These are phyloP conservation scores for Penicillium ucsense DNA, from an alignment of 495 filamentous ascomycete genomes.

Conservation along the genomic window DNA sequence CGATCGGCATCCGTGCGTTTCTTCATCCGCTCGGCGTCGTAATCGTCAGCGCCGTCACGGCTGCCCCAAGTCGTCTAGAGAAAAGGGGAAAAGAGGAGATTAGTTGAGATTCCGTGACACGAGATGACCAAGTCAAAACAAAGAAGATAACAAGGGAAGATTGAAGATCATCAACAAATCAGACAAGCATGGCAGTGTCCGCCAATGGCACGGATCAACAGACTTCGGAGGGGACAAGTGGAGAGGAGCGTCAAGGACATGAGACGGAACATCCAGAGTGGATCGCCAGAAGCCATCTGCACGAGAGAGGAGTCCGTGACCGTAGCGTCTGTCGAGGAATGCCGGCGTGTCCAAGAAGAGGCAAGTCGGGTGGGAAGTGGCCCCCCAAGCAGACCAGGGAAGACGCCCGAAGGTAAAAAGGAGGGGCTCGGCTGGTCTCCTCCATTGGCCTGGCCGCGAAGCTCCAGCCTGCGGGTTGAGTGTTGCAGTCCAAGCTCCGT, in stretches of 20 bases:
- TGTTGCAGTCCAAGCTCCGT: too few species aligned
- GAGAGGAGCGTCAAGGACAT: too few species aligned
- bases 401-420: not conserved
- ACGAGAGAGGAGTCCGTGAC: conserved; percentile 17
- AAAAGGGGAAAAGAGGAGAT: not conserved
- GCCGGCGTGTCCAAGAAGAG: conserved; percentile 10
- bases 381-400: too few species aligned
- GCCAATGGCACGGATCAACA: too few species aligned
- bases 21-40: conserved; percentile 48
- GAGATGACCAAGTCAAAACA: not conserved
- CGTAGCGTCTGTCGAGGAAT: conserved; percentile 17
- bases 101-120: conserved; percentile 3
- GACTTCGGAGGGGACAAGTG: too few species aligned
- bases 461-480: too few species aligned
- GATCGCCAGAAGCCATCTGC: conserved; percentile 11
- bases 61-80: conserved; percentile 49
- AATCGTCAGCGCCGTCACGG: conserved; percentile 48
- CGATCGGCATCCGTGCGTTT: conserved; percentile 35
- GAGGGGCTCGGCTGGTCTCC: conserved; percentile 6
- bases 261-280: conserved; percentile 1
- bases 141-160: not conserved
- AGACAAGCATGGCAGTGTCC: conserved; percentile 6
- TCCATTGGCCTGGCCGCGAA: too few species aligned
- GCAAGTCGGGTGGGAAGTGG: not conserved
- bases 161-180: not conserved